phyloP scores from a whole-genome alignment of 305 asterid species.

The Rubia balearica region DNA sequence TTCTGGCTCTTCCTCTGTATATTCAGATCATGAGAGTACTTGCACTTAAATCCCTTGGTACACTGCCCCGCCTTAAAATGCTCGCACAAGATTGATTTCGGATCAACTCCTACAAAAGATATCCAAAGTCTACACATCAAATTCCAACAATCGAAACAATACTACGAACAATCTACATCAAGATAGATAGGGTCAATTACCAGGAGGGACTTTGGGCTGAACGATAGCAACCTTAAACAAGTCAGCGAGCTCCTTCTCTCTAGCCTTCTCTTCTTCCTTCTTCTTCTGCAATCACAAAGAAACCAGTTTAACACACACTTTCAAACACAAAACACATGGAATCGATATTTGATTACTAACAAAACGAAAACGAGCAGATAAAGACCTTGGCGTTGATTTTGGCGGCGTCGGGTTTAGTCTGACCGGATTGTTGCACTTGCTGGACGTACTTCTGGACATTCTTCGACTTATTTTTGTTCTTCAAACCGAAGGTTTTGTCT shows the following conservation, averaged over 20 bases:
- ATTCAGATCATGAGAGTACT: conserved; percentile 89
- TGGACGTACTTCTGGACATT: conserved; percentile 93
- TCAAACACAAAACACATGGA: not conserved
- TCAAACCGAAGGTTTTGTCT: conserved; percentile 97
- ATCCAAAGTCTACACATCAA: not conserved
- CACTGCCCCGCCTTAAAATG: conserved; percentile 90
- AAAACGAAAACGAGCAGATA: not conserved
- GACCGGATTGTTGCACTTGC: conserved; percentile 59
- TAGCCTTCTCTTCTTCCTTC: conserved; percentile 89
- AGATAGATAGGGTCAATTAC: conserved; percentile 27
- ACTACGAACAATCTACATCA: not conserved
- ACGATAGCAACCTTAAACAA: conserved; percentile 74
- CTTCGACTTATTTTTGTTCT: conserved; percentile 88
- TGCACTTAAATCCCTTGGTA: conserved; percentile 92
- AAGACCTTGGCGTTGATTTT: conserved; percentile 69
- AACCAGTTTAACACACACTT: not conserved
- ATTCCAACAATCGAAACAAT: not conserved
- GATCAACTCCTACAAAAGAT: conserved; percentile 80
- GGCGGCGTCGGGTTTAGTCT: conserved; percentile 59
- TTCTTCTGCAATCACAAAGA: conserved; percentile 56
- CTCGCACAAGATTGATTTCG: conserved; percentile 87
- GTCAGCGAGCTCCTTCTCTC: conserved; percentile 81
- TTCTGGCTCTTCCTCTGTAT: conserved; percentile 92
- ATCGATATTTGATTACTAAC: not conserved
- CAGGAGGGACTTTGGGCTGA: conserved; percentile 94